Percentiles rank a stretch among this genome's conserved stretches.
phyloP scores from a whole-genome alignment of 208 protist species.

The Trypanosoma grayi region DNA sequence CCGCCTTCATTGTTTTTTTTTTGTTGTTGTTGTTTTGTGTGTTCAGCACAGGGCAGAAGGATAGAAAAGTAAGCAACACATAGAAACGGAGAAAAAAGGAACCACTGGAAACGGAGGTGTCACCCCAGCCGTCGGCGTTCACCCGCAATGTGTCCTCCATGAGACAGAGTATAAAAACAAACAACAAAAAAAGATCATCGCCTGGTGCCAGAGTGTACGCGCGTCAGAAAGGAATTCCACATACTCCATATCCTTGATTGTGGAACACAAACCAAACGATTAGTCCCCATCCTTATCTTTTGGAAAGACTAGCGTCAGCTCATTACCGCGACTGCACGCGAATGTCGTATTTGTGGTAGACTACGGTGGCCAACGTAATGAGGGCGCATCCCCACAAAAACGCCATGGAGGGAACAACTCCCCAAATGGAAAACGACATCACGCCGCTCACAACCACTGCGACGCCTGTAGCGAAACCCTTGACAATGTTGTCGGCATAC shows the following conservation, averaged over 20 bases:
- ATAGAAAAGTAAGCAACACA: neutral
- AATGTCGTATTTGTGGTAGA: conserved; percentile 67
- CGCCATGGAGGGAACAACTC: conserved; percentile 27
- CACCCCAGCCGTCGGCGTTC: no score
- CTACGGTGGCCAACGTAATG: conserved; percentile 47
- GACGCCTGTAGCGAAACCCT: conserved; percentile 80
- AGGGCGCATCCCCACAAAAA: conserved; percentile 54
- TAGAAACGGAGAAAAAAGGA: no score
- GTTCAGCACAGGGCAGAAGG: neutral
- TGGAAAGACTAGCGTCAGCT: neutral
- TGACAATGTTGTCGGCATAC: conserved; percentile 88
- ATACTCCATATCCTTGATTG: no score
- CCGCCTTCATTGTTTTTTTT: neutral
- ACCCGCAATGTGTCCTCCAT: no score
- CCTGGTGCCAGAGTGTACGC: no score
- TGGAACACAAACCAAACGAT: no score
- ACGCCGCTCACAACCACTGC: conserved; percentile 73
- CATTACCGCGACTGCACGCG: neutral
- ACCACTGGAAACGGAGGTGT: neutral
- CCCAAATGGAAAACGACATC: conserved; percentile 55
- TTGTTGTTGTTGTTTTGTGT: no score
- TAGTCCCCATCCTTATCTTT: no score
- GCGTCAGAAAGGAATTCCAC: no score
- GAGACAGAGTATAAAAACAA: no score
- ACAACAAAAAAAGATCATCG: no score